Evolutionary conservation across 116 monocot species (phyloP), one percentile per base, ranked within the genome.

Genomic region (Cymodocea nodosa): DNA sequence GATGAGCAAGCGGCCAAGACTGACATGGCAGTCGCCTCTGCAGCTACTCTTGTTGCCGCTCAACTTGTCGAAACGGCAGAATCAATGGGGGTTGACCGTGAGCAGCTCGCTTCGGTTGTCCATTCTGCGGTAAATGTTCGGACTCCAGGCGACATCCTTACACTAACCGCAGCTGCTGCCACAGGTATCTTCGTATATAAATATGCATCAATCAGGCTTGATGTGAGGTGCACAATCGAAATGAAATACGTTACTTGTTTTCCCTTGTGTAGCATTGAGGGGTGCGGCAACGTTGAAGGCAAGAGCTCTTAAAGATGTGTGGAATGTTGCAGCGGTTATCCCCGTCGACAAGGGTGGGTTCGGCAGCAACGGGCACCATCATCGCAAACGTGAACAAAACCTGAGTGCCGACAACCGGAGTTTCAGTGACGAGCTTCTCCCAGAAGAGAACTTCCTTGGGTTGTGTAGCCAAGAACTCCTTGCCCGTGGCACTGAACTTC

Each of bases 21-120:
- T 0, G 92, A 92, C 71, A 80, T 86, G 89, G 92, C 98, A 5
- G 78, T 98, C 3, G 98, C 98, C 0, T 88, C 92, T 0, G 98
- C 98, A 0, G 98, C 98, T 0, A 84, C 92, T 1, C 80, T 98
- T 2, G 89, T 98, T 2, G 98, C 98, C 0, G 92, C 98, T 0
- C 98, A 98, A 68, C 91, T 92, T 54, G 92, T 98, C 11, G 98
- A 98, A 71, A 81, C 86, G 0, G 98, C 98, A 0, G 98, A 98
- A 71, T 67, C 82, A 4, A 71, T 92, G 78, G 98, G 98, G 4
- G 98, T 84, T 0, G 92, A 92, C 66, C 83, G 91, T 4, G 98
- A 92, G 48, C 92, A 85, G 30, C 68, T 98, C 20, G 80, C 82
- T 0, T 76, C 86, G 0, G 89, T 98, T 0, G 84, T 98, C 39